phyloP scores from a whole-genome alignment of 768 basidiomycete genomes.

The Pleurotus ostreatus region DNA sequence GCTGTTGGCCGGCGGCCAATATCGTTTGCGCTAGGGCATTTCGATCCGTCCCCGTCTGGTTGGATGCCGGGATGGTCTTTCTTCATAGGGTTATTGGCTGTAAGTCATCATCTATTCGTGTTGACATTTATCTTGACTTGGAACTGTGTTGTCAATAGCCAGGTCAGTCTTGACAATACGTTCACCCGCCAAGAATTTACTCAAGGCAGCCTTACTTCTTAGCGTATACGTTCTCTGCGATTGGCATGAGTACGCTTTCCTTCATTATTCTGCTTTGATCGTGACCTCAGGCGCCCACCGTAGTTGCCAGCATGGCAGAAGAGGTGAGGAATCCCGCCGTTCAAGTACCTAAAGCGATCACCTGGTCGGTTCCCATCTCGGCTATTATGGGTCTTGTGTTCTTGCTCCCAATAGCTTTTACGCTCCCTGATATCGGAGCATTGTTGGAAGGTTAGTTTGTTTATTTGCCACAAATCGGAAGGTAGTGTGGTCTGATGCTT shows the following conservation, averaged over 20 bases:
- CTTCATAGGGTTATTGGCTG: conserved; percentile 60
- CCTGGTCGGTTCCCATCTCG: conserved; percentile 50
- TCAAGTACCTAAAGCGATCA: conserved; percentile 52
- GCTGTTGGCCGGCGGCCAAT: conserved; percentile 50
- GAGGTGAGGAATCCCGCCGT: conserved; percentile 57
- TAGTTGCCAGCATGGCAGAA: conserved; percentile 65
- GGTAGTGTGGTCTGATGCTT: too few species aligned
- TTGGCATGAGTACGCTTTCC: conserved; percentile 51
- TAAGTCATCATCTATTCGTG: conserved; percentile 19
- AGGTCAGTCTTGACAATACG: conserved; percentile 18
- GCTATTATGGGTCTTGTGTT: conserved; percentile 48
- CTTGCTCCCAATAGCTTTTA: conserved; percentile 62
- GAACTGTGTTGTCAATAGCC: conserved; percentile 19
- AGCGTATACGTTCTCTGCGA: conserved; percentile 55
- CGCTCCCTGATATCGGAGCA: conserved; percentile 52
- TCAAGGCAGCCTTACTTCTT: conserved; percentile 13
- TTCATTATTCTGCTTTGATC: not conserved
- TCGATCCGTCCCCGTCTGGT: conserved; percentile 59
- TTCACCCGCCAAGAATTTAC: not conserved
- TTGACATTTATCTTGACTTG: not conserved
- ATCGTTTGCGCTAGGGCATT: conserved; percentile 53
- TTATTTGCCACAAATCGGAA: too few species aligned
- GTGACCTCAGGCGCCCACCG: not conserved
- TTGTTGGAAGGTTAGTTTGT: conserved; percentile 42
- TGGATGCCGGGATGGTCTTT: conserved; percentile 69